Conservation (phyloP, 2,329 filamentous ascomycete species). For the Apiospora pterosperma region DNA sequence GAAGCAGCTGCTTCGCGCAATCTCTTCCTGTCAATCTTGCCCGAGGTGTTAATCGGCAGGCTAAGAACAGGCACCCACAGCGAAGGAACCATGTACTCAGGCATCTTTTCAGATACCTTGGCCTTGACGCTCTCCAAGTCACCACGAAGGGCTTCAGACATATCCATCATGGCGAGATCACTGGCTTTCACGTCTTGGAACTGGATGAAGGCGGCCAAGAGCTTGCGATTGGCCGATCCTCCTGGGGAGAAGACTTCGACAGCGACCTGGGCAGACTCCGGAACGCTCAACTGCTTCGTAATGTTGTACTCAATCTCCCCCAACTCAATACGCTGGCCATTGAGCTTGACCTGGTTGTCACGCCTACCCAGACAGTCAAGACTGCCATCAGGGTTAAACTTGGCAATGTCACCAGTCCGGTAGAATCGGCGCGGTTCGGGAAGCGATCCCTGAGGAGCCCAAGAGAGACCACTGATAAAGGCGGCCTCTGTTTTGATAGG, state of each 20-base stretch:
- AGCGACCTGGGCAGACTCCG: neutral
- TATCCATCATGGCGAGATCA: slow-evolving; percentile 14
- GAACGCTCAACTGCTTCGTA: neutral
- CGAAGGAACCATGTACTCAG: slow-evolving; percentile 9
- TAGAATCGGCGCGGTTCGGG: slow-evolving; percentile 5
- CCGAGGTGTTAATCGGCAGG: neutral
- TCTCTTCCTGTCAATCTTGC: neutral
- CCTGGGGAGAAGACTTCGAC: neutral
- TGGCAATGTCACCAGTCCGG: slow-evolving; percentile 7
- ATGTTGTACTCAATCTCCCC: slow-evolving; percentile 9
- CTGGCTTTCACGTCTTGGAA: slow-evolving; percentile 22
- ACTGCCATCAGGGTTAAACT: slow-evolving; percentile 7
- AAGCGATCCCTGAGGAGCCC: slow-evolving; percentile 3
- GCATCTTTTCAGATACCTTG: neutral
- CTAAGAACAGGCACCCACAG: neutral
- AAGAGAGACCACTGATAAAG: slow-evolving; percentile 8
- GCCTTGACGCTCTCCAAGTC: neutral
- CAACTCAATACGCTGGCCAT: slow-evolving; percentile 8
- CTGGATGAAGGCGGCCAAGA: slow-evolving; percentile 40
- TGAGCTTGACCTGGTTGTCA: slow-evolving; percentile 9
- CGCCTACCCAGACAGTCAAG: slow-evolving; percentile 6
- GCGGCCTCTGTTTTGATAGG: slow-evolving; percentile 9
- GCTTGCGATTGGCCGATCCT: neutral
- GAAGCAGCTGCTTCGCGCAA: neutral
- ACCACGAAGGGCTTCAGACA: neutral